Percentiles rank a stretch among this genome's conserved stretches.
phyloP scores from a whole-genome alignment of 306 rosid genomes.

The Quercus aquifolioides region DNA sequence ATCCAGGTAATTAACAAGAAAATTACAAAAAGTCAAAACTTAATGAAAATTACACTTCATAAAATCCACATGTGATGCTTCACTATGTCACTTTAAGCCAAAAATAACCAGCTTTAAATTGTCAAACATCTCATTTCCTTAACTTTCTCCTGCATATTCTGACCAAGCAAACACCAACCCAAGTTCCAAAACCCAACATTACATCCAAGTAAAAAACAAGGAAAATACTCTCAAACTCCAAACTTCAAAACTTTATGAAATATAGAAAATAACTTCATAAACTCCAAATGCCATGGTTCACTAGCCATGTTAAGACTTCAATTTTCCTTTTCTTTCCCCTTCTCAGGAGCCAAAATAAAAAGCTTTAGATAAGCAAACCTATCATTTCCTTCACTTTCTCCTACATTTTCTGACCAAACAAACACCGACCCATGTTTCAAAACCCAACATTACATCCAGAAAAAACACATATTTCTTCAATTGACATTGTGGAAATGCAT shows the following conservation, averaged over 20 bases:
- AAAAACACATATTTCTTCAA: too few species aligned
- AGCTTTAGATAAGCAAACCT: not conserved
- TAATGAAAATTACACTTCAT: not conserved
- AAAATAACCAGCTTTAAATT: not conserved
- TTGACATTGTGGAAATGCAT: too few species aligned
- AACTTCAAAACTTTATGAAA: not conserved
- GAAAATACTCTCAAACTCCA: not conserved
- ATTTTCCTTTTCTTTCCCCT: too few species aligned
- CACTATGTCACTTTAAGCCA: not conserved
- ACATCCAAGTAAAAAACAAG: not conserved
- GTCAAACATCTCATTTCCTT: not conserved
- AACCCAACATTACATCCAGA: not conserved
- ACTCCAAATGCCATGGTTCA: not conserved
- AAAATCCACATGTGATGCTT: not conserved
- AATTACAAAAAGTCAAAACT: not conserved
- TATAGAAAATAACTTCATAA: not conserved
- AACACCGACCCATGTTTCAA: slow-evolving; percentile 1
- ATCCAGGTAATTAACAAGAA: not conserved
- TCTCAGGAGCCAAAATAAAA: not conserved
- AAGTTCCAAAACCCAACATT: not conserved
- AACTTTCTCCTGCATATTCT: not conserved
- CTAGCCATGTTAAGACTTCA: too few species aligned
- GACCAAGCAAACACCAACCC: slow-evolving; percentile 7
- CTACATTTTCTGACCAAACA: not conserved
- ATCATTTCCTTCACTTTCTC: not conserved